Conservation (phyloP, 441 rosid species). For the Pelargonium cotyledonis region DNA sequence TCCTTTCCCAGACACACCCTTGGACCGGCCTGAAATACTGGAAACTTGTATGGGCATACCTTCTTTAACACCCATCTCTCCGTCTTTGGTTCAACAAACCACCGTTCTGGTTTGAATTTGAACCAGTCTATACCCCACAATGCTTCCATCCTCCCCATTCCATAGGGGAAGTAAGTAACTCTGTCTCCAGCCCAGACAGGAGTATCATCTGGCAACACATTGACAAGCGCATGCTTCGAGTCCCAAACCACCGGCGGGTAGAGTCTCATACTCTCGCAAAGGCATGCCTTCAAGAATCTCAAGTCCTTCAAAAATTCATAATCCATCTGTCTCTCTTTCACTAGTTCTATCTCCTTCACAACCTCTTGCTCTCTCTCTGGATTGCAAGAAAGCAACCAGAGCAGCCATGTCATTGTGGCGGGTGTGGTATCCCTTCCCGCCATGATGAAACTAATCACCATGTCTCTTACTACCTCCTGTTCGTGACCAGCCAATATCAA, state of each 20-base stretch:
- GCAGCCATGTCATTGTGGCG: constrained; percentile 52
- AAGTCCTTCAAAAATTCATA: constrained; percentile 39
- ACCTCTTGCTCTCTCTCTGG: constrained; percentile 26
- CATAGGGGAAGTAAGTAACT: constrained; percentile 43
- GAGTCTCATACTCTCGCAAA: constrained; percentile 47
- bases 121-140: constrained; percentile 49
- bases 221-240: constrained; percentile 41
- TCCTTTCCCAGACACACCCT: constrained; percentile 56
- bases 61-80: constrained; percentile 27
- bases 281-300: constrained; percentile 33
- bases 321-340: constrained; percentile 21
- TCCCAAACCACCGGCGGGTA: constrained; percentile 60
- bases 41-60: constrained; percentile 40
- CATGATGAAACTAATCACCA: constrained; percentile 46
- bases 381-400: constrained; percentile 40
- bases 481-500: constrained; percentile 46
- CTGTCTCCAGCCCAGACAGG: constrained; percentile 35
- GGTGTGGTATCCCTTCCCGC: constrained; percentile 60
- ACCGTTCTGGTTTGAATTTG: constrained; percentile 46
- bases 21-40: constrained; percentile 63
- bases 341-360: constrained; percentile 23
- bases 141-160: constrained; percentile 53
- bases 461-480: constrained; percentile 43
- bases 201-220: constrained; percentile 44
- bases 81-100: constrained; percentile 23